Evolutionary conservation across 1,284 basidiomycete species (phyloP).

Genomic region (Peniophora sp.): DNA sequence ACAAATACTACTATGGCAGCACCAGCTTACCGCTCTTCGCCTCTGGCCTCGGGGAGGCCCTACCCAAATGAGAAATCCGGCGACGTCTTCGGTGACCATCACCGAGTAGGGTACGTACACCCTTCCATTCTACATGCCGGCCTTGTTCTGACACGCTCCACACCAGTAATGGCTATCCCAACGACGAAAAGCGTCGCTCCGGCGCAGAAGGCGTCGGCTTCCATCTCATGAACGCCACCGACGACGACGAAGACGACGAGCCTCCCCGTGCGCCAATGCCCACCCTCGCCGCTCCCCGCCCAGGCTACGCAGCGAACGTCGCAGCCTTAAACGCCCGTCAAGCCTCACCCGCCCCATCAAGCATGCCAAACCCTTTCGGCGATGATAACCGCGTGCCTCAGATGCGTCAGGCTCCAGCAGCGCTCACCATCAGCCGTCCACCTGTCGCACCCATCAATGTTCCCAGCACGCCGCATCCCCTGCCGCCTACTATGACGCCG

Average conservation of each 20-base stretch:
- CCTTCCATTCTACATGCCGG: neutral
- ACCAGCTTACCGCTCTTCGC: too few relatives aligned
- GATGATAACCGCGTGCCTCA: conserved; percentile 30
- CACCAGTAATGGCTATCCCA: conserved; percentile 61
- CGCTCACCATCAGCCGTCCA: conserved; percentile 11
- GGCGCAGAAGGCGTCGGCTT: conserved; percentile 46
- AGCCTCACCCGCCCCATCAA: conserved; percentile 31
- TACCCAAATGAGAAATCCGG: too few relatives aligned
- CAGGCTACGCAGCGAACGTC: conserved; percentile 64
- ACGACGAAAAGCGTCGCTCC: conserved; percentile 36
- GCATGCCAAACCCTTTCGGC: conserved; percentile 16
- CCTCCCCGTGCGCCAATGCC: conserved; percentile 8
- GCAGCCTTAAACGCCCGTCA: conserved; percentile 50
- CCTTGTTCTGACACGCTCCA: neutral
- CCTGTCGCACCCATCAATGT: conserved; percentile 24
- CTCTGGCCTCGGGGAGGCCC: too few relatives aligned
- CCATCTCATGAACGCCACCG: conserved; percentile 39
- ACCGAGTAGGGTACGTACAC: conserved; percentile 2
- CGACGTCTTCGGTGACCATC: neutral
- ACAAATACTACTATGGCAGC: too few relatives aligned
- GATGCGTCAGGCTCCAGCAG: conserved; percentile 16
- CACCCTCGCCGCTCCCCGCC: conserved; percentile 56
- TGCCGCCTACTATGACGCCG: conserved; percentile 68
- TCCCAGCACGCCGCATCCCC: conserved; percentile 53
- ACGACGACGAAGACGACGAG: conserved; percentile 31